Base-by-base conservation (phyloP, 768 basidiomycete genomes). In the Trametes sanguinea region DNA sequence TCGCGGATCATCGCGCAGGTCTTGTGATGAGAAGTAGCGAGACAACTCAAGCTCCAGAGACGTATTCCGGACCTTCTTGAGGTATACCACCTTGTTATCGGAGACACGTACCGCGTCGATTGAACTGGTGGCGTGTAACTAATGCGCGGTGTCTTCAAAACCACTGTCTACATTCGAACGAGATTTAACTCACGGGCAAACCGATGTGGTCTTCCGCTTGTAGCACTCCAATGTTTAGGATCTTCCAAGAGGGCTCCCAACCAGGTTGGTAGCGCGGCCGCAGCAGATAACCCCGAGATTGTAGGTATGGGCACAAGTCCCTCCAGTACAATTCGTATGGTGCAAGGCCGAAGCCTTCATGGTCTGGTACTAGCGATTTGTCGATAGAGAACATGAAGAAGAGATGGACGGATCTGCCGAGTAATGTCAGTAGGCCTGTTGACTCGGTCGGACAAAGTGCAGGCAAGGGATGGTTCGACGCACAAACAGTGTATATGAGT, bases 71-170 rank as follows among this genome's bases (percentile, higher is more conserved):
- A 68, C 30, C 45, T 60, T 57, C 54, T 71, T 71, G 17, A 71
- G 54, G 48, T 58, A 66, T 4, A 71, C 70, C 0, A 60, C 52
- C 42, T 43, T 50, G 2, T 65, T 64, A 48, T 71, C 70, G 1
- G 40, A 40, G 14, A 47, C 43, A 3, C 68, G 64, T 3, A 33
- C 57, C 1, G 70, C 70, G 40, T 71, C 70, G 16, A 69, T 39
- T 27, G 48, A 16, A 22, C 16, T 52, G 22, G n/a, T 17, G 14
- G 33, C 51, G 5, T 33, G 16, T n/a, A 52, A 35, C 37, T 52
- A 16, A n/a, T 10, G 2, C 9, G 8, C 8, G 4, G 3, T 22
- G n/a, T 6, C 16, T 43, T 40, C 39, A 50, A 0, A 16, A 37
- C 7, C 30, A 51, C 9, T 43, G 16, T 16, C 7, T 10, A 30